Conservation (phyloP, 1,284 basidiomycete species). For the Cryptococcus sp. region DNA sequence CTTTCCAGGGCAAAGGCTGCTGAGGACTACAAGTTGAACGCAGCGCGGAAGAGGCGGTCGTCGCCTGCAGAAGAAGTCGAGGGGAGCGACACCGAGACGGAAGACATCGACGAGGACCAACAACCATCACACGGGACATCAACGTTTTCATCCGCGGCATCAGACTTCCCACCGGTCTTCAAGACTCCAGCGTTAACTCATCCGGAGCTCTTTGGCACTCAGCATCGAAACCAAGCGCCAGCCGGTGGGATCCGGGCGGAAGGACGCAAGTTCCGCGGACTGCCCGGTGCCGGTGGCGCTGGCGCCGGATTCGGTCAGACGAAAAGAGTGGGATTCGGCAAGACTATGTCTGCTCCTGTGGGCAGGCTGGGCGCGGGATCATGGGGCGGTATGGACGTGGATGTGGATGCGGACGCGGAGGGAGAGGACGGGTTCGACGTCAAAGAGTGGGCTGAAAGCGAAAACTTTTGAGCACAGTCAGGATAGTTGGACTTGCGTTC, state of each 20-base stretch:
- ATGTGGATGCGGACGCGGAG: slow-evolving; percentile 23
- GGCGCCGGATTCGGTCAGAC: not conserved
- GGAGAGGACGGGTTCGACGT: slow-evolving; percentile 50
- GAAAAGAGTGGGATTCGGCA: slow-evolving; percentile 23
- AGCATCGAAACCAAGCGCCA: not conserved
- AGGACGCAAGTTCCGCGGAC: slow-evolving; percentile 19
- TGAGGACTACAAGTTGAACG: slow-evolving; percentile 4
- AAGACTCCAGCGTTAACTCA: slow-evolving; percentile 32
- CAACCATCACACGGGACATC: not conserved
- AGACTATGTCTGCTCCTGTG: slow-evolving; percentile 46
- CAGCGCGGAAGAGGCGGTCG: slow-evolving; percentile 18
- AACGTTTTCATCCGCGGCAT: slow-evolving; percentile 9
- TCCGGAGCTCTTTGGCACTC: slow-evolving; percentile 32
- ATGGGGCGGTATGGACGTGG: slow-evolving; percentile 40
- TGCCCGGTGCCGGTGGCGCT: slow-evolving; percentile 21
- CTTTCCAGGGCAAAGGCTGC: slow-evolving; percentile 7
- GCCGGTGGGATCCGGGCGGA: not conserved
- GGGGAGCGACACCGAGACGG: slow-evolving; percentile 23
- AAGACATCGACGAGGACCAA: slow-evolving; percentile 22
- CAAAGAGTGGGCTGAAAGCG: slow-evolving; percentile 38
- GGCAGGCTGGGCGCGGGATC: slow-evolving; percentile 21
- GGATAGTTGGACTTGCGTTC: too few relatives aligned
- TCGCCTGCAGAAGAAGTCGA: slow-evolving; percentile 15
- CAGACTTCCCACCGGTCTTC: slow-evolving; percentile 48
- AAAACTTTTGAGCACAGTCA: slow-evolving; percentile 28